Base-by-base conservation (phyloP, 1,284 basidiomycete genomes). In the Phaffia rhodozyma region DNA sequence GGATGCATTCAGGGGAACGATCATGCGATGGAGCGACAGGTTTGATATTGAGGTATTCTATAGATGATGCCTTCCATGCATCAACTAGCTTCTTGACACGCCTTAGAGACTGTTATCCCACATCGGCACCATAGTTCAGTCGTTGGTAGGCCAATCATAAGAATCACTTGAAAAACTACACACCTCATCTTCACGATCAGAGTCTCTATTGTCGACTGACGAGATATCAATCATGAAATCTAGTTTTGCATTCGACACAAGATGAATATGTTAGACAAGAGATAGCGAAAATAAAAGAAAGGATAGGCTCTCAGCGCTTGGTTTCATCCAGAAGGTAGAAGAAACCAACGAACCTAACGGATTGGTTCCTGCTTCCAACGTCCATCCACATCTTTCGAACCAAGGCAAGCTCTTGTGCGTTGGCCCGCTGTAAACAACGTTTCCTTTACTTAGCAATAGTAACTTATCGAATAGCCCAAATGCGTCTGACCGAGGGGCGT, bases 401-500 rank as follows among this genome's bases (percentile, higher is more conserved):
- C 79, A 79, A 0, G 69, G 67, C 0, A 81, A 70, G 38, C 76
- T 75, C 11, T 72, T 72, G 3, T 65, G 60, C 13, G 74, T 69
- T 20, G 66, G 68, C 2, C 80, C 80, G 23, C 76, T 76, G 67
- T 78, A 82, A 6, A 80, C 75, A 16, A 79, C 74, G n/a, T 72
- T 67, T 11, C 80, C 80, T 67, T 76, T 76, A 20, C 78, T 76
- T 16, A 82, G 70, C 2, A 82, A 73, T 20, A 76, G 72, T 57
- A 82, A 73, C 1, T 75, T 71, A 67, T 79, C 77, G 66, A 82
- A 80, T 20, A 82, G 70, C 0, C 69, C 63, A 67, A 79, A 82
- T 0, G 79, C 79, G 62, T 82, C 81, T 21, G 79, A 79, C 5
- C 80, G 76, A 0, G 81, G 81, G 29, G 80, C 79, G 67, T 82